Evolutionary conservation across 257 asterid genomes (phyloP).

Genomic region (Eucommia ulmoides): DNA sequence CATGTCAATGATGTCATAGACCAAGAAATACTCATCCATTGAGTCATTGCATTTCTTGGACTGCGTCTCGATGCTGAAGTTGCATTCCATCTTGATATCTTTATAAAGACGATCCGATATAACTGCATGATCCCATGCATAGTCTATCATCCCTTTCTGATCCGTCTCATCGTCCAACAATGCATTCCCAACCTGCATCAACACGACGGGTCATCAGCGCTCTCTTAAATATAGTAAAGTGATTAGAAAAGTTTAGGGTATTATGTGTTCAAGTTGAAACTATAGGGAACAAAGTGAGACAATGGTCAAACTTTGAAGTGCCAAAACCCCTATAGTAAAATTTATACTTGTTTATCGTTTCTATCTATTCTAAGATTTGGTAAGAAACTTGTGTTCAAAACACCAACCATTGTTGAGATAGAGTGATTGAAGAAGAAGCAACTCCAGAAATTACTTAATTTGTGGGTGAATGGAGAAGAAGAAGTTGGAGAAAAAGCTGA

Average conservation of each 20-base stretch:
- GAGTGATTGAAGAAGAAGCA: background rate
- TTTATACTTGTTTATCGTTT: too few relatives aligned
- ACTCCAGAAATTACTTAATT: too few relatives aligned
- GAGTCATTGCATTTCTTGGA: constrained; percentile 22
- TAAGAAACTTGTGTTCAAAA: too few relatives aligned
- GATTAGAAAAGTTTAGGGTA: too few relatives aligned
- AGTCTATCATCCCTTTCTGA: constrained; percentile 69
- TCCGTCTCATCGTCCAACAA: constrained; percentile 69
- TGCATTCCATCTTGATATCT: constrained; percentile 33
- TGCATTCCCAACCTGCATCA: constrained; percentile 80
- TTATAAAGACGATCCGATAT: constrained; percentile 56
- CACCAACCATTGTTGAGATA: too few relatives aligned
- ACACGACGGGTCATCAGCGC: too few relatives aligned
- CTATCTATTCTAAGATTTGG: too few relatives aligned
- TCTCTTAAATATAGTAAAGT: too few relatives aligned
- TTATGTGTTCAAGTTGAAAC: too few relatives aligned
- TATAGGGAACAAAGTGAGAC: background rate
- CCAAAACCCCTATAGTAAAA: too few relatives aligned
- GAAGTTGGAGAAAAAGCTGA: constrained; percentile 3
- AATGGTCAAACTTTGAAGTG: background rate
- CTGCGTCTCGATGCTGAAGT: constrained; percentile 25
- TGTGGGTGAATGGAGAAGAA: background rate
- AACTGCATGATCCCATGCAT: constrained; percentile 89
- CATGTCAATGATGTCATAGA: constrained; percentile 64
- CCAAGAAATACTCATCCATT: constrained; percentile 34